phyloP scores from a whole-genome alignment of 2,329 filamentous ascomycete genomes.

The Trichothecium sympodiale region DNA sequence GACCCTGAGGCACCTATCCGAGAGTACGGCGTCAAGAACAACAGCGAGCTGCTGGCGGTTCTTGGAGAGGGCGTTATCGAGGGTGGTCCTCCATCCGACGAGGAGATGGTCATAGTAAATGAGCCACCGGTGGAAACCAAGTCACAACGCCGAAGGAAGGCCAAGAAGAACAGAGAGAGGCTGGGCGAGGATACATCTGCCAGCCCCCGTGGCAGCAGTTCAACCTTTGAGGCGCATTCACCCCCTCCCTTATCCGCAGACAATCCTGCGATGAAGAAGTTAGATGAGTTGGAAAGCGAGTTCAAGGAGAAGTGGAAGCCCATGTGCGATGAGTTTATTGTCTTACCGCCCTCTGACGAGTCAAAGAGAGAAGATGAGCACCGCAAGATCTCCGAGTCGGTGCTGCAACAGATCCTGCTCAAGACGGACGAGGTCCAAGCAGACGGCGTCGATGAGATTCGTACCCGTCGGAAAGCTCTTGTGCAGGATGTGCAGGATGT shows the following conservation, averaged over 20 bases:
- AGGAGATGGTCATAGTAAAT: slow-evolving; percentile 33
- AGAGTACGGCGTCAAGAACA: slow-evolving; percentile 51
- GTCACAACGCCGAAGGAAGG: slow-evolving; percentile 24
- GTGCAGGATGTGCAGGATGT: slow-evolving; percentile 61
- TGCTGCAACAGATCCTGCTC: slow-evolving; percentile 64
- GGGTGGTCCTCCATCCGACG: slow-evolving; percentile 26
- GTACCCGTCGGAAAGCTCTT: slow-evolving; percentile 57
- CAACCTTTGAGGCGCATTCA: slow-evolving; percentile 21
- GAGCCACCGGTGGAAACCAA: slow-evolving; percentile 19
- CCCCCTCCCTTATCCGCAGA: slow-evolving; percentile 18
- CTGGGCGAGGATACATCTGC: slow-evolving; percentile 26
- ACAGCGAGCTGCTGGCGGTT: slow-evolving; percentile 45
- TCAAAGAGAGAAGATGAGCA: slow-evolving; percentile 66
- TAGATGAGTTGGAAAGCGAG: slow-evolving; percentile 54
- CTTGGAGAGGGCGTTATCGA: slow-evolving; percentile 25
- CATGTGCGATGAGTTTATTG: slow-evolving; percentile 49
- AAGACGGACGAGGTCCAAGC: slow-evolving; percentile 70
- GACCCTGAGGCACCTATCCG: slow-evolving; percentile 46
- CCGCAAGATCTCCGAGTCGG: slow-evolving; percentile 62
- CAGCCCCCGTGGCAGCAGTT: slow-evolving; percentile 32
- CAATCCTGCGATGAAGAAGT: slow-evolving; percentile 37
- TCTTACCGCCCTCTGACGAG: slow-evolving; percentile 49
- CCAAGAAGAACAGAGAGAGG: slow-evolving; percentile 27
- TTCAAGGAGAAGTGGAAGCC: slow-evolving; percentile 57
- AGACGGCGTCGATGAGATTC: slow-evolving; percentile 54